A percentile compares a stretch with the other conserved stretches of the same genome.
Evolutionary conservation across 2,329 filamentous ascomycete genomes (phyloP).

Genomic region (Trichophyton simii): DNA sequence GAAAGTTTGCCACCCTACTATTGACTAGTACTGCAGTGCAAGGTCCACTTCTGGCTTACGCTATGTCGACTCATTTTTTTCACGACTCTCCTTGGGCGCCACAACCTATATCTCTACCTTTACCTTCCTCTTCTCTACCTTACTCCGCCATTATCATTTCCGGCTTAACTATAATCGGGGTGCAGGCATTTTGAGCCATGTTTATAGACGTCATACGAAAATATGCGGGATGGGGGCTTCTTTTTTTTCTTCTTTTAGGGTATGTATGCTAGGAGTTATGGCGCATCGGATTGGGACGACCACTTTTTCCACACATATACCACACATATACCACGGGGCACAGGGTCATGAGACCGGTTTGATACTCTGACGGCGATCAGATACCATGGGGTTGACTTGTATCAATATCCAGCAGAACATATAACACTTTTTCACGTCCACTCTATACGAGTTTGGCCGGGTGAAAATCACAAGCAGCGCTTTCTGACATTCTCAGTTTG

Average conservation of each 20-base stretch:
- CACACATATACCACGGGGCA: neutral
- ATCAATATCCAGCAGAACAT: neutral
- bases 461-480: neutral
- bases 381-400: neutral
- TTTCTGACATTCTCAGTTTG: neutral
- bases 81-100: neutral
- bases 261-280: neutral
- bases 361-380: neutral
- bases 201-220: conserved; percentile 1
- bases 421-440: neutral
- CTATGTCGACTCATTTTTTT: neutral
- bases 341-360: neutral
- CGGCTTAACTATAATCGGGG: neutral
- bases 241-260: neutral
- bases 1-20: conserved; percentile 1
- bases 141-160: neutral
- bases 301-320: neutral
- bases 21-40: neutral
- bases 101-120: neutral
- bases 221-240: neutral
- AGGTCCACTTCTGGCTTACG: neutral
- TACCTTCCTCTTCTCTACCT: neutral
- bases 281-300: neutral
- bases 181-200: neutral
- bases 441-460: neutral